Conservation (phyloP, 192 early-diverging fungal genomes). For the Coemansia sp. region DNA sequence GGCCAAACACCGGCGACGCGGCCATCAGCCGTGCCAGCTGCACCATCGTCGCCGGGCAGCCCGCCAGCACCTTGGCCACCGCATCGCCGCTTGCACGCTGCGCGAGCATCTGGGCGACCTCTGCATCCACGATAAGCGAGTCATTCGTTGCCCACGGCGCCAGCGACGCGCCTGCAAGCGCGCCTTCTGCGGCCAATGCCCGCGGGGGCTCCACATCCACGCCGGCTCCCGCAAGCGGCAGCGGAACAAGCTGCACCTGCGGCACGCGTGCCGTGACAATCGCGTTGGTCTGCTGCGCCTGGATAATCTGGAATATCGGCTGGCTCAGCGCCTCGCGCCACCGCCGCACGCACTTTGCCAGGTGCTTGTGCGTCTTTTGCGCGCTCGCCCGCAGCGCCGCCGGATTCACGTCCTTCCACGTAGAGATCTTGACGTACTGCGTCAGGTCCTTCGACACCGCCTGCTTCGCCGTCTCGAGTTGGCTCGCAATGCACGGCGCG, state of each 20-base stretch:
- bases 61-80: conserved; percentile 24
- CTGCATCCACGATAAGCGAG: conserved; percentile 3
- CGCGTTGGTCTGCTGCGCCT: conserved; percentile 20
- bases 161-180: background rate
- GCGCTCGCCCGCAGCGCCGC: conserved; percentile 88
- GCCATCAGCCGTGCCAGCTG: conserved; percentile 24
- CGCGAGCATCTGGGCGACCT: conserved; percentile 3
- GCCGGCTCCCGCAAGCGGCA: conserved; percentile 28
- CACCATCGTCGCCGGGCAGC: conserved; percentile 12
- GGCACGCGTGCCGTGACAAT: conserved; percentile 27
- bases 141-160: background rate
- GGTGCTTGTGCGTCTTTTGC: conserved; percentile 83
- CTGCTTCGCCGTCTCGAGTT: conserved; percentile 59
- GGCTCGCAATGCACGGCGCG: conserved; percentile 52
- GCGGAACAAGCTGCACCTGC: conserved; percentile 7
- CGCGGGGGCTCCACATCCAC: conserved; percentile 4
- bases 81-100: background rate
- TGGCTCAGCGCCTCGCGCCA: conserved; percentile 76
- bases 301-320: conserved; percentile 61
- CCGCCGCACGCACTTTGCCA: conserved; percentile 87
- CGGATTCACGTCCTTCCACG: conserved; percentile 96
- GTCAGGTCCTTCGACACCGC: conserved; percentile 86
- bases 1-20: conserved; percentile 11
- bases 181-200: background rate
- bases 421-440: conserved; percentile 93